Evolutionary conservation across 495 filamentous ascomycete species (phyloP).

Genomic region (Podospora pseudopauciseta): DNA sequence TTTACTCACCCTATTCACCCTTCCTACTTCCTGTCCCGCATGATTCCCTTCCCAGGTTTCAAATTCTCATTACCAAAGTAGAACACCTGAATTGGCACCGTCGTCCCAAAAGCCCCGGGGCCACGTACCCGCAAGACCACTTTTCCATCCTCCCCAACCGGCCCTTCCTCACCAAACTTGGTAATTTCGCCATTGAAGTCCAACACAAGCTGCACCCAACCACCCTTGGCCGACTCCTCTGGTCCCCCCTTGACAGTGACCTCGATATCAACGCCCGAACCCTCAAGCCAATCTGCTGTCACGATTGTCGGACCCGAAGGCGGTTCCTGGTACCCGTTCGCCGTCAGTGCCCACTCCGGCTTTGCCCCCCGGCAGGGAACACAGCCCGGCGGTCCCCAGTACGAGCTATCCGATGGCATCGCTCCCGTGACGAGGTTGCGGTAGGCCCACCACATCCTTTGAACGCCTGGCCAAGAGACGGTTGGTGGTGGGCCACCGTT

Average conservation of each 20-base stretch:
- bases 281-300: neutral
- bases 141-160: neutral
- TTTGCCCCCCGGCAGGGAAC: conserved; percentile 3
- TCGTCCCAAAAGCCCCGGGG: neutral
- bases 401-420: neutral
- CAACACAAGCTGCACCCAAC: neutral
- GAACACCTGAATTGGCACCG: neutral
- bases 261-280: neutral
- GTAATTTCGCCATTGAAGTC: neutral
- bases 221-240: neutral
- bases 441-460: conserved; percentile 5
- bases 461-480: neutral
- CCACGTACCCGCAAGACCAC: neutral
- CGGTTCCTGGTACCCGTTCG: conserved; percentile 7
- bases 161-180: neutral
- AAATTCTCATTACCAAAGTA: conserved; percentile 1
- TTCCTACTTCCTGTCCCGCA: neutral
- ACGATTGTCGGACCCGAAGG: neutral
- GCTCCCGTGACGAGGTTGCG: neutral
- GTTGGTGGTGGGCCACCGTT: conserved; percentile 1
- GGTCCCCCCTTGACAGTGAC: neutral
- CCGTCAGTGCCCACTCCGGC: conserved; percentile 4
- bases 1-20: no score
- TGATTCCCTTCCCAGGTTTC: neutral
- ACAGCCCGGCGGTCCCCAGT: conserved; percentile 5